These are phyloP conservation scores for Euptelea pleiosperma DNA, from an alignment of 164 flowering plant species.

Conservation along the genomic window DNA sequence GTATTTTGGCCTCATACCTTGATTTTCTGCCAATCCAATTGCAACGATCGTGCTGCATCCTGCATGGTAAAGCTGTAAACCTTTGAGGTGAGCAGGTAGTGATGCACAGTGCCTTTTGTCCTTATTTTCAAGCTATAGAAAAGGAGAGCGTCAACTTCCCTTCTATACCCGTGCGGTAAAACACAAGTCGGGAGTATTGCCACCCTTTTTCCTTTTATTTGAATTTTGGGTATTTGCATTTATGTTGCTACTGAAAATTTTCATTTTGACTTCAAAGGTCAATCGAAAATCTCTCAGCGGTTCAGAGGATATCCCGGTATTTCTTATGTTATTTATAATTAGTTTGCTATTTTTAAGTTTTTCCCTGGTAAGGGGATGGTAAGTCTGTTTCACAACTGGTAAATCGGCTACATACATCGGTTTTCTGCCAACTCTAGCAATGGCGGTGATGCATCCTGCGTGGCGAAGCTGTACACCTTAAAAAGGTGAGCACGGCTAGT, in stretches of 20 bases:
- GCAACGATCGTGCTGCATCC: slow-evolving; percentile 43
- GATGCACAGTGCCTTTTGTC: slow-evolving; percentile 48
- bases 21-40: slow-evolving; percentile 18
- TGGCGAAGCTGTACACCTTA: slow-evolving; percentile 60
- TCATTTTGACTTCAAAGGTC: slow-evolving; percentile 58
- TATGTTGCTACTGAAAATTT: slow-evolving; percentile 47
- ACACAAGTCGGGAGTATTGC: slow-evolving; percentile 53
- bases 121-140: slow-evolving; percentile 40
- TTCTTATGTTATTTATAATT: slow-evolving; percentile 30
- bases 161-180: slow-evolving; percentile 53
- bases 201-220: slow-evolving; percentile 47
- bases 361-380: slow-evolving; percentile 55
- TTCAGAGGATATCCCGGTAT: slow-evolving; percentile 74
- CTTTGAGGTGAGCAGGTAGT: slow-evolving; percentile 43
- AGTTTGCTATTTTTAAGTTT: slow-evolving; percentile 26
- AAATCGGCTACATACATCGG: slow-evolving; percentile 54
- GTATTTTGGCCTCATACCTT: slow-evolving; percentile 17
- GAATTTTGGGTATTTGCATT: slow-evolving; percentile 33
- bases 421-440: slow-evolving; percentile 68
- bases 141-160: slow-evolving; percentile 43
- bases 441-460: slow-evolving; percentile 78
- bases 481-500: slow-evolving; percentile 99
- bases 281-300: slow-evolving; percentile 48
- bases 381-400: slow-evolving; percentile 56
- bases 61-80: slow-evolving; percentile 41